A percentile compares a stretch with the other conserved stretches of the same genome.
These are phyloP conservation scores for Penicillium sp. DNA, from an alignment of 2,329 filamentous ascomycete species.

Conservation along the genomic window DNA sequence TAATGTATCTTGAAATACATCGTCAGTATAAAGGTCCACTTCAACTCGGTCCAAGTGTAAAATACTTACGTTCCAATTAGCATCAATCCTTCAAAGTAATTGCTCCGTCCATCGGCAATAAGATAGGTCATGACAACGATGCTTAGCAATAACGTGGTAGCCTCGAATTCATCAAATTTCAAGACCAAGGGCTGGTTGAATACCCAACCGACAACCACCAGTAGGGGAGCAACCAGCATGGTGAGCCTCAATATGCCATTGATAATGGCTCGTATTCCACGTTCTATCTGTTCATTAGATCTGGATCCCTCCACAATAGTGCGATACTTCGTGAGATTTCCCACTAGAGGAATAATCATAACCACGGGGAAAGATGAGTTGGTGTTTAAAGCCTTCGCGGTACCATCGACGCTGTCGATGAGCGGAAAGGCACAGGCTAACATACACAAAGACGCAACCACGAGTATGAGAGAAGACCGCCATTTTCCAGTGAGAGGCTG, in stretches of 20 bases:
- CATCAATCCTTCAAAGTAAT: slow-evolving; percentile 27
- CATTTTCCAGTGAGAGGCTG: background rate
- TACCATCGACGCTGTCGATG: slow-evolving; percentile 8
- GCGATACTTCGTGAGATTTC: slow-evolving; percentile 18
- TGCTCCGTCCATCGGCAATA: slow-evolving; percentile 24
- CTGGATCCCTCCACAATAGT: slow-evolving; percentile 14
- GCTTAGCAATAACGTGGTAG: slow-evolving; percentile 22
- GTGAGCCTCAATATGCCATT: slow-evolving; percentile 20
- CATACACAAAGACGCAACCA: slow-evolving; percentile 2
- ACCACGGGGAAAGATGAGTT: slow-evolving; percentile 8
- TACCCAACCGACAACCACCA: slow-evolving; percentile 19
- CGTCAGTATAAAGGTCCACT: background rate
- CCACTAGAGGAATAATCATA: slow-evolving; percentile 16
- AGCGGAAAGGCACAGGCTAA: slow-evolving; percentile 12
- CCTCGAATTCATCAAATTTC: slow-evolving; percentile 23
- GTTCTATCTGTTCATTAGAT: slow-evolving; percentile 12
- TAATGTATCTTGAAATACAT: slow-evolving; percentile 15
- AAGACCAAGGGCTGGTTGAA: slow-evolving; percentile 15
- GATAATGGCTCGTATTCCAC: slow-evolving; percentile 19
- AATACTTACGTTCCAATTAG: slow-evolving; percentile 25
- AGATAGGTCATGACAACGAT: slow-evolving; percentile 26
- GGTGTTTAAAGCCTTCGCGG: slow-evolving; percentile 6
- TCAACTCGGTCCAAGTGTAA: background rate
- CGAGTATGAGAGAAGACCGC: slow-evolving; percentile 2
- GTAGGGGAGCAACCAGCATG: slow-evolving; percentile 17